phyloP scores from a whole-genome alignment of 2,329 filamentous ascomycete genomes.

The Nemania bipapillata region DNA sequence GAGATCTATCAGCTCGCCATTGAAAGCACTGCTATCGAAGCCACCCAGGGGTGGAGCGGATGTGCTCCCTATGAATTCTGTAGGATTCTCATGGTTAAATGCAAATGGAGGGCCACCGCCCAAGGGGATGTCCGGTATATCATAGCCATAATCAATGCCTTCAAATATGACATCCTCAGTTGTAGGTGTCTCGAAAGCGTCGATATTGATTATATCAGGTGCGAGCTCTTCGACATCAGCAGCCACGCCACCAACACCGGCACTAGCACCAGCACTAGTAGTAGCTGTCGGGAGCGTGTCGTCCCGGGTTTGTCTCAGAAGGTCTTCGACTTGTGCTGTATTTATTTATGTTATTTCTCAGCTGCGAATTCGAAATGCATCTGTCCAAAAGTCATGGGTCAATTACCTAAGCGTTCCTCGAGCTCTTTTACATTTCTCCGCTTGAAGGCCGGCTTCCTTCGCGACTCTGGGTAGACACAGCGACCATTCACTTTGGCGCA shows the following conservation, averaged over 20 bases:
- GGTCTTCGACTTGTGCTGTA: constrained; percentile 81
- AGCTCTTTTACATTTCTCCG: constrained; percentile 89
- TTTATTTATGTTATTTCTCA: constrained; percentile 36
- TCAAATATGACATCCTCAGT: constrained; percentile 46
- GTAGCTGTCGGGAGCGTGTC: not conserved
- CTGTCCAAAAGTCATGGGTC: not conserved
- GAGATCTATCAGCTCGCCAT: constrained; percentile 75
- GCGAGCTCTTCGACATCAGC: constrained; percentile 43
- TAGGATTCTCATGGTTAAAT: constrained; percentile 35
- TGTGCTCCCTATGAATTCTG: constrained; percentile 34
- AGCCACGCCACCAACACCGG: not conserved
- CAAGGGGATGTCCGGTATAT: constrained; percentile 29
- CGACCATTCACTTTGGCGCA: constrained; percentile 79
- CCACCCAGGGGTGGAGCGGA: constrained; percentile 33
- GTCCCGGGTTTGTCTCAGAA: constrained; percentile 73
- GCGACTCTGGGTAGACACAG: constrained; percentile 88
- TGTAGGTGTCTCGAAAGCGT: constrained; percentile 36
- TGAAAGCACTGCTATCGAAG: constrained; percentile 25
- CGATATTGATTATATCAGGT: constrained; percentile 45
- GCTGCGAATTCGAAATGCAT: constrained; percentile 21
- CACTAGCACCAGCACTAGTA: too few species aligned
- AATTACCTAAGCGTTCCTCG: constrained; percentile 82
- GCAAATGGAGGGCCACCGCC: constrained; percentile 36
- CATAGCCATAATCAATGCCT: constrained; percentile 47
- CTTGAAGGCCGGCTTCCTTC: constrained; percentile 88